Evolutionary conservation across 495 filamentous ascomycete genomes (phyloP).

Genomic region (Astrothelium subdiscretum): DNA sequence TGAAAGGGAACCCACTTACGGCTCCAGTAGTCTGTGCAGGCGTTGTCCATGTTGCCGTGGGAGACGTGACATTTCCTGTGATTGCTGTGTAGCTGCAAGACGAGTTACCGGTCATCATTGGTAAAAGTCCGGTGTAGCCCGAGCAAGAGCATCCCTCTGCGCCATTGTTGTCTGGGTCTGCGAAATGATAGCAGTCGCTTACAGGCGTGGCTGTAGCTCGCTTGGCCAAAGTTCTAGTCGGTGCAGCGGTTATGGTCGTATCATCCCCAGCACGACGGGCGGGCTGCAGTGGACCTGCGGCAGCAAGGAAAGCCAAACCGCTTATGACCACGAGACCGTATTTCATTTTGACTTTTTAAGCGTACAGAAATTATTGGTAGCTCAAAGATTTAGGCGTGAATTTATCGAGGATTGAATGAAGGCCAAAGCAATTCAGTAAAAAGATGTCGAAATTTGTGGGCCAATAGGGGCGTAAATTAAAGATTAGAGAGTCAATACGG

Average conservation of each 20-base stretch:
- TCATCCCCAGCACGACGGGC: neutral
- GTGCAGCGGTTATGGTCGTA: neutral
- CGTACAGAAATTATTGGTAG: neutral
- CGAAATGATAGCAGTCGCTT: neutral
- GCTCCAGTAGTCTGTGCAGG: neutral
- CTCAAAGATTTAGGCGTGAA: neutral
- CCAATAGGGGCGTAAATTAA: no score
- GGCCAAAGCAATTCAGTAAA: no score
- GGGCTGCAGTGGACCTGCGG: neutral
- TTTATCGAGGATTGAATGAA: neutral
- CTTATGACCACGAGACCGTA: neutral
- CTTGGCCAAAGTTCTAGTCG: neutral
- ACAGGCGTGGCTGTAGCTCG: neutral
- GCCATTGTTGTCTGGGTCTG: neutral
- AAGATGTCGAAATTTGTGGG: no score
- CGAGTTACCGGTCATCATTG: neutral
- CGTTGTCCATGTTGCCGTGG: neutral
- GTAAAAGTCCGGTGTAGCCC: neutral
- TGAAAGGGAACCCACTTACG: neutral
- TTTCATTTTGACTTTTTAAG: neutral
- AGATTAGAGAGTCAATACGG: no score
- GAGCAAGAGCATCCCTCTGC: neutral
- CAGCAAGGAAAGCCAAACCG: neutral
- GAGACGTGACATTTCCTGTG: neutral
- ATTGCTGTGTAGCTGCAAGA: neutral